Base-by-base conservation (phyloP, 139 green algal genomes). In the Picochlorum sp. region DNA sequence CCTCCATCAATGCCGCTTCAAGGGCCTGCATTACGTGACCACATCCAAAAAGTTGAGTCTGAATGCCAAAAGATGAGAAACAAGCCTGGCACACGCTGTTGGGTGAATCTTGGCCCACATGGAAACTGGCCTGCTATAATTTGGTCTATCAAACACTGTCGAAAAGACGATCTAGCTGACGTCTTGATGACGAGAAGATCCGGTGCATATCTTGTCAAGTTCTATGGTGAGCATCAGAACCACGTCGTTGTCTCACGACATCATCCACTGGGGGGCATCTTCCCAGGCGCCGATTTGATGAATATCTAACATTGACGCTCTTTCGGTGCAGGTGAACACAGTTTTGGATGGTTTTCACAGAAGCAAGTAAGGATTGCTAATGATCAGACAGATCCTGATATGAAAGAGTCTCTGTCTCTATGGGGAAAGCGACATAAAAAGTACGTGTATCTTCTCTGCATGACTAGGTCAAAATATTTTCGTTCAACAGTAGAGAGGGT, bases 91-190 rank as follows among this genome's bases (percentile, higher is more conserved):
- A 74, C 67, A 5, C 31, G 49, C 20, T 13, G 69, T 20, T 74
- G 65, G 69, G 62, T 59, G 21, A 58, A 58, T 21, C 34, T 81
- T 45, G 21, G 45, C 14, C 73, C 76, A 41, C 73, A 65, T 55
- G 74, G 66, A 16, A 55, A 64, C 24, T 87, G 80, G 80, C 81
- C 81, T 8, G 80, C 55, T 1, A 66, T 83, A 7, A 57, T 80
- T 47, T 87, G 81, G 81, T 55, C 66, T 4, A 51, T 77, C 6
- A 44, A 60, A 1, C 60, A 79, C 24, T 87, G 80, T 67, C 70
- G 62, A 28, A 57, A 62, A 11, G 58, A 57, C 4, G 75, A 83
- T 60, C 62, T 71, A 55, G 60, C 62, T 3, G 68, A 87, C 37
- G 66, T 87, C 21, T 44, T 85, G 16, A 57, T 63, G n/a, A 57